A percentile compares a stretch with the other conserved stretches of the same genome.
phyloP scores from a whole-genome alignment of 1,139 yeast species.

The Petasospora fabianii region DNA sequence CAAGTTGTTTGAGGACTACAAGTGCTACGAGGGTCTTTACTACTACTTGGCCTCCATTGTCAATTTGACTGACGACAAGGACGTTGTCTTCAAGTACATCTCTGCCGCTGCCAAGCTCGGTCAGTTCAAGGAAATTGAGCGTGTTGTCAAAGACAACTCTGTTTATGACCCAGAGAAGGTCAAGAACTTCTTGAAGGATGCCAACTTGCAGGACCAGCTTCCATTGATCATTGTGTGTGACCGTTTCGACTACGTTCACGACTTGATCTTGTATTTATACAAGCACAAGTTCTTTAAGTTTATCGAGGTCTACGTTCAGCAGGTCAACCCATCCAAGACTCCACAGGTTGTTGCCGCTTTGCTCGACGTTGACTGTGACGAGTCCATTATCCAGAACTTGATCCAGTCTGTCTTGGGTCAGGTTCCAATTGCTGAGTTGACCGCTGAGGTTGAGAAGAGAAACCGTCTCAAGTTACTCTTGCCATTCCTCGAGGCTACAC shows the following conservation, averaged over 20 bases:
- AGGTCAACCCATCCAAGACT: constrained; percentile 91
- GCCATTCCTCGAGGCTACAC: constrained; percentile 89
- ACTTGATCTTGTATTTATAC: constrained; percentile 86
- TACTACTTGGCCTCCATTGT: constrained; percentile 92
- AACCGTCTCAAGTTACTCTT: constrained; percentile 86
- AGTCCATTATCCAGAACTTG: constrained; percentile 74
- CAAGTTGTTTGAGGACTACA: constrained; percentile 89
- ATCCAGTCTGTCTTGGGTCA: constrained; percentile 88
- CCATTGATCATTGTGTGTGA: constrained; percentile 97
- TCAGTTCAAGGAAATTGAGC: constrained; percentile 91
- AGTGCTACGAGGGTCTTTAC: constrained; percentile 89
- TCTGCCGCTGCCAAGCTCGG: constrained; percentile 91
- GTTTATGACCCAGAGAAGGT: constrained; percentile 97
- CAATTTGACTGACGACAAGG: constrained; percentile 89
- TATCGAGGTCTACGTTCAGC: constrained; percentile 96
- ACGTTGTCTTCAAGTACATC: constrained; percentile 92
- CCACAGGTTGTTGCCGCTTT: constrained; percentile 97
- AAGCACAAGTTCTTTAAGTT: constrained; percentile 93
- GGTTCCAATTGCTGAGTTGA: constrained; percentile 87
- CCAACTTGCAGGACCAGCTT: constrained; percentile 88
- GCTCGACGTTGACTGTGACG: constrained; percentile 96
- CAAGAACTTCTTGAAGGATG: constrained; percentile 93
- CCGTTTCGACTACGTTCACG: constrained; percentile 88
- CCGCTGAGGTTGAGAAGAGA: constrained; percentile 93
- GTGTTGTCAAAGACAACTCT: constrained; percentile 90